phyloP scores from a whole-genome alignment of 805 yeast genomes.

The Clavispora fructus region DNA sequence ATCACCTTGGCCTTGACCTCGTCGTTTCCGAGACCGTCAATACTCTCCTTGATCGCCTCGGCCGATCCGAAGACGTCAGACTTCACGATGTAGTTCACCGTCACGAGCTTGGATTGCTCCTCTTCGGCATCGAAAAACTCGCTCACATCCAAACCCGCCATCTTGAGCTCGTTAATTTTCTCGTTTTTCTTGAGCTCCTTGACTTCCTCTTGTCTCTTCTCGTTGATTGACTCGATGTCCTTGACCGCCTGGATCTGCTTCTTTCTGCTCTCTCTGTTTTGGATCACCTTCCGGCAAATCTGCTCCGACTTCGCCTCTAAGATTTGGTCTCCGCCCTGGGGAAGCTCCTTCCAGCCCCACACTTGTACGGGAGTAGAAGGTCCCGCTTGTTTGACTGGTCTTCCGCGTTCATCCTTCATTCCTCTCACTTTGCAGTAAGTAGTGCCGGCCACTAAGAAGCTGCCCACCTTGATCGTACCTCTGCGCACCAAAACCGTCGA shows the following conservation, averaged over 20 bases:
- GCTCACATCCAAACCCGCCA: conserved; percentile 54
- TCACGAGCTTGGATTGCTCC: conserved; percentile 16
- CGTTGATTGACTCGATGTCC: conserved; percentile 68
- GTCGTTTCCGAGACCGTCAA: conserved; percentile 78
- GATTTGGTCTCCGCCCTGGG: conserved; percentile 84
- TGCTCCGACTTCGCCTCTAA: conserved; percentile 72
- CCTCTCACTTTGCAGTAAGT: conserved; percentile 81
- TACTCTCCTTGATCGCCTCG: conserved; percentile 85
- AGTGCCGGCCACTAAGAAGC: conserved; percentile 76
- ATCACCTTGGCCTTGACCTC: conserved; percentile 71
- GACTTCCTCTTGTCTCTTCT: conserved; percentile 51
- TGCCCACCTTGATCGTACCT: conserved; percentile 70
- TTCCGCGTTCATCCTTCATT: conserved; percentile 70
- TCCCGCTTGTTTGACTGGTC: conserved; percentile 55
- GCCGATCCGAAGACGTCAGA: conserved; percentile 94
- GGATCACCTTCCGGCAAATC: conserved; percentile 68
- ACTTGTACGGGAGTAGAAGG: conserved; percentile 91
- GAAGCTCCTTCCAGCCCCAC: conserved; percentile 91
- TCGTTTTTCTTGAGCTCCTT: conserved; percentile 49
- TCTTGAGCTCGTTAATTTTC: conserved; percentile 50
- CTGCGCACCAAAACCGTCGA: conserved; percentile 81
- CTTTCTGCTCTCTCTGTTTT: conserved; percentile 54
- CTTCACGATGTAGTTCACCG: conserved; percentile 63
- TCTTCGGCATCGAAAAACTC: conserved; percentile 36
- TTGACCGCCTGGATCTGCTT: conserved; percentile 51